These are phyloP conservation scores for Naematelia aurantialba DNA, from an alignment of 768 basidiomycete genomes.

Conservation along the genomic window DNA sequence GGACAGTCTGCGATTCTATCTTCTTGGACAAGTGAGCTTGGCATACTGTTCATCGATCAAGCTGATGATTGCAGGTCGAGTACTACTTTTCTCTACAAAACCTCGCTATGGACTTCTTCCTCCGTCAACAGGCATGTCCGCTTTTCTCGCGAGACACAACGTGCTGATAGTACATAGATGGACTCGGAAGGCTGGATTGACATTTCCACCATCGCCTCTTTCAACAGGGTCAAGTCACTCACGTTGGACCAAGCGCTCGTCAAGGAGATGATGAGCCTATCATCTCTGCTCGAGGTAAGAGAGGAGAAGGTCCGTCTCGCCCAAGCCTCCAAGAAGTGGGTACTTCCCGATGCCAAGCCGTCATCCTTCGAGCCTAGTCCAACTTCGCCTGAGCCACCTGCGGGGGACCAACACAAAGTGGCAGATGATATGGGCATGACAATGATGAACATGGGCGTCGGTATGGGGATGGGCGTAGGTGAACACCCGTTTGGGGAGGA, in stretches of 20 bases:
- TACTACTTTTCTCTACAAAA: constrained; percentile 90
- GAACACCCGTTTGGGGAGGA: neutral
- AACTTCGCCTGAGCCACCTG: neutral
- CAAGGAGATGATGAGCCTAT: constrained; percentile 65
- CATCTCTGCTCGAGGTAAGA: constrained; percentile 66
- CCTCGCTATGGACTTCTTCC: constrained; percentile 77
- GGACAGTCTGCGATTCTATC: constrained; percentile 64
- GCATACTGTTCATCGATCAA: neutral
- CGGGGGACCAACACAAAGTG: neutral
- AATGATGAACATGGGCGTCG: neutral
- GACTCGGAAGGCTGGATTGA: constrained; percentile 83
- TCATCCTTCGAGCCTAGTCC: constrained; percentile 17
- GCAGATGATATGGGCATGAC: neutral
- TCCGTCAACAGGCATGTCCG: constrained; percentile 67
- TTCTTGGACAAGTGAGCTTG: constrained; percentile 58
- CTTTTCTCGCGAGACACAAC: neutral
- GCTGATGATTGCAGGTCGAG: constrained; percentile 61
- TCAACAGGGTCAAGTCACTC: constrained; percentile 73
- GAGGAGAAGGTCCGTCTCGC: constrained; percentile 64
- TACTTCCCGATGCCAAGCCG: constrained; percentile 61
- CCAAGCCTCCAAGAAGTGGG: constrained; percentile 60
- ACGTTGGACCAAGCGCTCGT: constrained; percentile 61
- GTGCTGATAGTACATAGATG: constrained; percentile 60
- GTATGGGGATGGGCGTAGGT: neutral
- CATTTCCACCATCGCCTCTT: constrained; percentile 74